phyloP scores from a whole-genome alignment of 2,329 filamentous ascomycete species.

The Fusarium drepaniforme region DNA sequence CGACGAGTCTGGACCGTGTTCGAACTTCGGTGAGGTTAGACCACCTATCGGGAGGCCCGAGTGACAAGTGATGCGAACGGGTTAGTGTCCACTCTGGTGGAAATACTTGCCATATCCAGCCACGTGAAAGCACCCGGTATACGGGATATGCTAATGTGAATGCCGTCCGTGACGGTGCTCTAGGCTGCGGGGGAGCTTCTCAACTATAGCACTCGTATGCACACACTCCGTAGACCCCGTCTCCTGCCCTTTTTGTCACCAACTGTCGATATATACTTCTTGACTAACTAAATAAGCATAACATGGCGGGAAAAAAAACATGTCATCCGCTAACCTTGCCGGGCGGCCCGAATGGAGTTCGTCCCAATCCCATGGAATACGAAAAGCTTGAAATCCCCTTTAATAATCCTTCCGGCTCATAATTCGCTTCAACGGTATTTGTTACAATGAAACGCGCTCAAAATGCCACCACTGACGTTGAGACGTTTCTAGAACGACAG shows the following conservation, averaged over 20 bases:
- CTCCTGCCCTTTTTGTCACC: neutral
- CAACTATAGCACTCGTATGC: neutral
- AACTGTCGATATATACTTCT: neutral
- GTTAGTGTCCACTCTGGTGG: neutral
- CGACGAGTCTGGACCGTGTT: neutral
- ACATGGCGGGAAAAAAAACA: neutral
- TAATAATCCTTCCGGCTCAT: neutral
- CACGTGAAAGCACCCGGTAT: neutral
- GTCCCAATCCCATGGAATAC: neutral
- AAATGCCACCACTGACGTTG: slow-evolving; percentile 12
- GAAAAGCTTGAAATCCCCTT: neutral
- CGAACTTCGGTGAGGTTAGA: neutral
- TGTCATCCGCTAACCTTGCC: neutral
- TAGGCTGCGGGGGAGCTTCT: neutral
- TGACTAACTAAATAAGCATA: neutral
- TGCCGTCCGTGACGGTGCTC: neutral
- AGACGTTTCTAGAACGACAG: neutral
- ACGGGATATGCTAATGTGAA: neutral
- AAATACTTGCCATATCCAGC: neutral
- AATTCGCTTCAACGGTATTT: neutral
- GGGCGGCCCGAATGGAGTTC: neutral
- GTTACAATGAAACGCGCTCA: neutral
- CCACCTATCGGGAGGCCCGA: neutral
- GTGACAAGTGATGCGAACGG: neutral
- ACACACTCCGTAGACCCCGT: neutral